Base-by-base conservation (phyloP, 768 basidiomycete genomes). In the Punctularia strigosozonata region DNA sequence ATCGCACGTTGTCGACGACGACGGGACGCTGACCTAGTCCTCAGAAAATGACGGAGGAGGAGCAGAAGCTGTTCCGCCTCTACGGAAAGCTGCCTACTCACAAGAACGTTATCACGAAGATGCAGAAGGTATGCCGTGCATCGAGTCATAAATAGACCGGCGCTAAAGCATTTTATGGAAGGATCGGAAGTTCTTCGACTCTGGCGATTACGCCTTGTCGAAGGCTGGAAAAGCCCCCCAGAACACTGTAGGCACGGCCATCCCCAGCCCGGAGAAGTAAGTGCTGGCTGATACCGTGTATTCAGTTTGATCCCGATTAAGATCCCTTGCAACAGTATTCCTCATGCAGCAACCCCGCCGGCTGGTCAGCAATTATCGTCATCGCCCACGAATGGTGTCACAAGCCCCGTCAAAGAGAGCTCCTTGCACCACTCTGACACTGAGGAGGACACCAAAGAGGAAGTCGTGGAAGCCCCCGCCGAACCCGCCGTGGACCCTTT, bases 161-260 rank as follows among this genome's bases (percentile, higher is more conserved):
- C 19, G 12, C 19, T 8, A 8, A 8, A 8, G 8, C 19, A 20
- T 52, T 41, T 38, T 25, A n/a, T n/a, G n/a, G n/a, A 49, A 97
- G 92, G 94, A 99, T 55, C 86, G 95, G 53, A 98, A 98, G 63
- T 99, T 90, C 65, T 99, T 99, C 59, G 95, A 98, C 63, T 98
- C 94, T 40, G 95, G 95, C 42, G 95, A 99, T 59, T 98, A 98
- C 54, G 92, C 92, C 22, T 69, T 99, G 48, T 90, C 89, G 37
- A 97, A 98, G 60, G 95, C 95, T 3, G 85, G 95, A 20, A 80
- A 83, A 34, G 71, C 81, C n/a, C 80, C 87, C 35, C 86, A 88
- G 58, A 85, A 71, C 46, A 71, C 77, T 3, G 89, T 97, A 40
- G 95, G 95, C 21, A 98, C 92, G 6, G 87, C 90, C 25, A 97